Evolutionary conservation across 208 protist species (phyloP), one percentile per base, ranked within the genome.

Genomic region (Naegleria lovaniensis): DNA sequence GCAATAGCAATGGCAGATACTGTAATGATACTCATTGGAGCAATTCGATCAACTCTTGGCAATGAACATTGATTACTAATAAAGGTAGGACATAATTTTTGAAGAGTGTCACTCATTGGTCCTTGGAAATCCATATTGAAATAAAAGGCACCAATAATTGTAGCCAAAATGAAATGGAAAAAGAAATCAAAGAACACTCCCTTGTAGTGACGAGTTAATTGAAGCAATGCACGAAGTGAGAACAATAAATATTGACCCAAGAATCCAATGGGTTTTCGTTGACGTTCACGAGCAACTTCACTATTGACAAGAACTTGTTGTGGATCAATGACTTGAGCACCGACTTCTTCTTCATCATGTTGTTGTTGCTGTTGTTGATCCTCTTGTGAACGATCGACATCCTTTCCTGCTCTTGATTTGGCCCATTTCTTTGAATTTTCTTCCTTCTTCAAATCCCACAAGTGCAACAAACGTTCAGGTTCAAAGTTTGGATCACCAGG

Each of bases 371-470:
- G 0, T 55, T n/a, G 7, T 87, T 51, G 5, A 52, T n/a, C n/a
- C n/a, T n/a, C n/a, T n/a, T n/a, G n/a, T n/a, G 4, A 9, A 87
- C 16, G 0, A 22, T 33, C 9, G n/a, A 86, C 38, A 33, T 36
- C 16, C 5, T 79, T 79, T 15, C 67, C 67, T 36, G 7, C 9
- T 79, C 67, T 79, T 79, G 16, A 36, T 79, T 29, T 79, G 29
- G 9, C 6, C 67, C 67, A 79, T 79, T 79, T 79, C 67, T 79
- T 79, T 0, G 9, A 11, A 36, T 36, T 79, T 79, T 79, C 67
- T 36, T 79, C 67, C 29, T 87, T 87, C n/a, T 87, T 87, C 40
- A 87, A 87, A 6, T 87, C 40, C 84, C 84, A 48, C 5, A 87
- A 87, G 15, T 48, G 38, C 5, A 87, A 33, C 40, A 52, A 87